Conservation (phyloP, 2,329 filamentous ascomycete species). For the Aureobasidium sp. region DNA sequence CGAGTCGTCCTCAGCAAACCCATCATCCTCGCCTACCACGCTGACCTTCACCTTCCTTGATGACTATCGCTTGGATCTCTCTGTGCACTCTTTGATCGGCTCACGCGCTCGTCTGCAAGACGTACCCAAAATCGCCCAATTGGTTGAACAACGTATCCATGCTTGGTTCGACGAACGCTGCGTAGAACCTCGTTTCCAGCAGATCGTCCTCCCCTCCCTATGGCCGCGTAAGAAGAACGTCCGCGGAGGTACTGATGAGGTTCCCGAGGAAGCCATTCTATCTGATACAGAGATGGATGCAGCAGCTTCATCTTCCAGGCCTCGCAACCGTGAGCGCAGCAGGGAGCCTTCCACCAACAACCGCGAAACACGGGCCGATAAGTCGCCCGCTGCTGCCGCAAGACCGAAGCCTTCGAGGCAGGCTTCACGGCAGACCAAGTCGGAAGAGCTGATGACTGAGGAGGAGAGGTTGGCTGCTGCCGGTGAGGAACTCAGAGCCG, state of each 20-base stretch:
- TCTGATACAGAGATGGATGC: slow-evolving; percentile 8
- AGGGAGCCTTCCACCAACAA: not conserved
- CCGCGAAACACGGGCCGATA: not conserved
- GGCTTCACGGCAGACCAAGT: not conserved
- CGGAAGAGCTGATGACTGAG: slow-evolving; percentile 6
- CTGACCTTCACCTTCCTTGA: slow-evolving; percentile 92
- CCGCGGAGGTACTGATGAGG: slow-evolving; percentile 56
- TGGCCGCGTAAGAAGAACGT: slow-evolving; percentile 84
- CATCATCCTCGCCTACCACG: slow-evolving; percentile 49
- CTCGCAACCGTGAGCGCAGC: slow-evolving; percentile 1
- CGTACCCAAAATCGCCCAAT: slow-evolving; percentile 78
- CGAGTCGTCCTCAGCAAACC: slow-evolving; percentile 8
- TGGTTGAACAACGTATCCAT: slow-evolving; percentile 71
- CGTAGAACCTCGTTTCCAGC: slow-evolving; percentile 78
- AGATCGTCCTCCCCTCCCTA: slow-evolving; percentile 71
- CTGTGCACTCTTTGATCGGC: slow-evolving; percentile 69
- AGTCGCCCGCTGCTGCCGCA: not conserved
- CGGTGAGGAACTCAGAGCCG: slow-evolving; percentile 13
- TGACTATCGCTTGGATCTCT: slow-evolving; percentile 78
- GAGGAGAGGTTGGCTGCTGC: slow-evolving; percentile 11
- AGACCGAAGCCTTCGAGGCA: not conserved
- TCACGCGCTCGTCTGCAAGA: slow-evolving; percentile 73
- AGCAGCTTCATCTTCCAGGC: not conserved
- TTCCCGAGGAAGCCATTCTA: slow-evolving; percentile 16
- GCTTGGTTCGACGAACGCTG: slow-evolving; percentile 82